Conservation (phyloP, 805 yeast genomes). For the Clavispora vitiphila region DNA sequence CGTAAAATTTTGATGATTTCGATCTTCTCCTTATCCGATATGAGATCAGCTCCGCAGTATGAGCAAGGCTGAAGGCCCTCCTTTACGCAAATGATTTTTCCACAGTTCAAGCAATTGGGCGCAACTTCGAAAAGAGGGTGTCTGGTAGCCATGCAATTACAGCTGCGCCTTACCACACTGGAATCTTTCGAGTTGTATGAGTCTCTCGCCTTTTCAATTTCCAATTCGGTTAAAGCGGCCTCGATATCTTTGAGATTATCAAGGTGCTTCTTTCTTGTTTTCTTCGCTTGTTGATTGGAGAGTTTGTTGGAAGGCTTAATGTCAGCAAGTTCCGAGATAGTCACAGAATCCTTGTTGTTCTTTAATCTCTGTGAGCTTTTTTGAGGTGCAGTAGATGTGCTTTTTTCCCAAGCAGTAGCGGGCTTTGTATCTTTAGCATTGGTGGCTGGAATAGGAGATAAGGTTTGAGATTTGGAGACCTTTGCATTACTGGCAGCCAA, state of each 20-base stretch:
- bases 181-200: conserved; percentile 1
- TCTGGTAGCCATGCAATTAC: conserved; percentile 81
- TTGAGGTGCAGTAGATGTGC: conserved; percentile 1
- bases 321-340: conserved; percentile 46
- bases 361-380: conserved; percentile 7
- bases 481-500: not conserved
- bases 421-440: conserved; percentile 6
- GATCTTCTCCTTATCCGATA: conserved; percentile 55
- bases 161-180: conserved; percentile 27
- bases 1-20: conserved; percentile 52
- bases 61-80: conserved; percentile 93
- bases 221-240: conserved; percentile 51
- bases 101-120: conserved; percentile 92
- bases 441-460: not conserved
- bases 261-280: conserved; percentile 41
- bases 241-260: conserved; percentile 61
- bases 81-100: conserved; percentile 83
- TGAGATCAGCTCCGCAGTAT: conserved; percentile 66
- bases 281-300: conserved; percentile 23
- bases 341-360: conserved; percentile 22
- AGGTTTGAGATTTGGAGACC: not conserved
- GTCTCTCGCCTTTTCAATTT: conserved; percentile 22
- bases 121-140: conserved; percentile 88
- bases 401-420: conserved; percentile 2
- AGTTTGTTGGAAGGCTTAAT: conserved; percentile 27